Evolutionary conservation across 805 yeast genomes (phyloP), one percentile per base, ranked within the genome.

Genomic region (Jamesozyma jinghongensis): DNA sequence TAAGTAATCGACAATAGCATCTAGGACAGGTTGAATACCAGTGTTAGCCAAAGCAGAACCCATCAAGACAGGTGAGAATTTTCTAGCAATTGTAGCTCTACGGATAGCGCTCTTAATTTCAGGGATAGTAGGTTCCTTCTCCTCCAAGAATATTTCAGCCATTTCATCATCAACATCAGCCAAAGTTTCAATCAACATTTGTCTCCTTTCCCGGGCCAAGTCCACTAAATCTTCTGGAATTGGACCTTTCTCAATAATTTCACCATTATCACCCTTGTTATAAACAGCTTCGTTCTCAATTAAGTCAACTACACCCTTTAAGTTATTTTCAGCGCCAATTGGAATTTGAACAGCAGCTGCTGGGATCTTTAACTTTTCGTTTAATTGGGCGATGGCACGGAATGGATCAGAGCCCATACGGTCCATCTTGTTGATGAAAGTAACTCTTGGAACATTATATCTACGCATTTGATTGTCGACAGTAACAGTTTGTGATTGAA

Each of bases 351-450:
- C 76, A 16, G 97, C 96, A 44, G 97, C 97, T 47, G 97, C 97
- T 19, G 95, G 85, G 33, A 87, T 85, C 65, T 79, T 85, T 61
- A 92, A 75, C 63, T 92, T 92, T 40, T 67, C 52, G 66, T 90
- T 86, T 53, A 92, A 74, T 68, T 90, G 97, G 43, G 85, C 94
- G 54, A 92, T 83, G 43, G 94, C 96, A 48, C 74, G 76, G 81
- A 94, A 92, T 18, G 99, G 99, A 65, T 92, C 81, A 41, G 98
- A 85, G 51, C 99, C 99, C 96, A 92, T 85, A 62, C 99, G 79
- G 66, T 92, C 99, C 97, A 92, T 88, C 70, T 92, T 92, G 69
- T 92, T 92, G 65, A 92, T 84, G 58, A 92, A 92, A 8, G 98
- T 90, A 40, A 92, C 74, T 59, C 98, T 77, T 40, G 98, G 98